Evolutionary conservation across 31 red algal species (phyloP).

Genomic region (Asparagopsis taxiformis): DNA sequence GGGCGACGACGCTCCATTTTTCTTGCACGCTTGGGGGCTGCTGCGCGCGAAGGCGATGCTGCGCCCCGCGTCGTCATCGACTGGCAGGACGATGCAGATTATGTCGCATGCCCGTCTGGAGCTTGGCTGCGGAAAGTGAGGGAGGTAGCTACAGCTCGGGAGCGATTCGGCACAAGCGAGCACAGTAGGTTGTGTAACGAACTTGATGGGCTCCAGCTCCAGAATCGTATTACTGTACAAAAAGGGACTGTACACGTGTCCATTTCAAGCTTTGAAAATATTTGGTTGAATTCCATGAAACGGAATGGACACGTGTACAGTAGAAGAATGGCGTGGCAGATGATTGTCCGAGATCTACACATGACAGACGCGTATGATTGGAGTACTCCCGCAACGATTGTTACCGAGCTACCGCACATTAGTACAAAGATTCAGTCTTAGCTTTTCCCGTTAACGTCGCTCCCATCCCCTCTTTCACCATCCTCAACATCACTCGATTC

Average conservation of each 20-base stretch:
- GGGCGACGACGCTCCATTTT: conserved; percentile 11
- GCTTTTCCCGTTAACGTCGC: neutral
- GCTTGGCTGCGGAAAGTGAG: neutral
- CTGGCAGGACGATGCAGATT: neutral
- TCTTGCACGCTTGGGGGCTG: neutral
- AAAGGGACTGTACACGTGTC: neutral
- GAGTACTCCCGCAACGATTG: neutral
- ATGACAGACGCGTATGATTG: neutral
- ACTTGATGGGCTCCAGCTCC: neutral
- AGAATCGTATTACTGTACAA: neutral
- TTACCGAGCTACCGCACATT: neutral
- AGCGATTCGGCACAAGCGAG: neutral
- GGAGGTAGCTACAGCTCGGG: neutral
- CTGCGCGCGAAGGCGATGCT: neutral
- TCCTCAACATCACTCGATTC: neutral
- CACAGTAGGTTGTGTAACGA: neutral
- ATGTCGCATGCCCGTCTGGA: neutral
- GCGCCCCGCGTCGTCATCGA: conserved; percentile 12
- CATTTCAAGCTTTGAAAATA: neutral
- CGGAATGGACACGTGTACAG: neutral
- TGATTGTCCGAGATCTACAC: neutral
- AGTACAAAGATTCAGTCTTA: neutral
- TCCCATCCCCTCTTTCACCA: neutral
- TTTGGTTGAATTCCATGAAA: neutral
- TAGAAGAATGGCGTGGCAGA: too few species aligned